Evolutionary conservation across 345 rosid genomes (phyloP).

Genomic region (Diplotaxis tenuifolia): DNA sequence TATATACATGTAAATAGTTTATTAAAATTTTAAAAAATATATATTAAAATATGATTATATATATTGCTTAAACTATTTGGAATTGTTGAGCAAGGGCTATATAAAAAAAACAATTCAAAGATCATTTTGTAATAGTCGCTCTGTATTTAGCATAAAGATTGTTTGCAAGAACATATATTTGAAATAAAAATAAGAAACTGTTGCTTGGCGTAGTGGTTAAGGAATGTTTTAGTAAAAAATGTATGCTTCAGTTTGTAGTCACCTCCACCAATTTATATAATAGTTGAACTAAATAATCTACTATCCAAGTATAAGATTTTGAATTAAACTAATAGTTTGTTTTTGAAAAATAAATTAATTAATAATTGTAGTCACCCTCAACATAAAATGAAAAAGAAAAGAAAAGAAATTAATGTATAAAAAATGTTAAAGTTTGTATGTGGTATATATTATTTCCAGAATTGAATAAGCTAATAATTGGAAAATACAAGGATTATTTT

Average conservation of each 20-base stretch:
- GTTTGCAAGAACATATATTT: background rate
- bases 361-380: background rate
- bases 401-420: no score
- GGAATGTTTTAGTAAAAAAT: background rate
- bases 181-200: background rate
- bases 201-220: background rate
- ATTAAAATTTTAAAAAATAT: background rate
- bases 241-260: background rate
- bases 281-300: background rate
- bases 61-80: background rate
- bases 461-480: background rate
- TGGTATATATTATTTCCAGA: background rate
- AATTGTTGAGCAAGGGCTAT: background rate
- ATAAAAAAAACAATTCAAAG: background rate
- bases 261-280: background rate
- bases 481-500: constrained; percentile 1
- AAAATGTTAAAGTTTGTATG: background rate
- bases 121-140: background rate
- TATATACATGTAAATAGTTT: background rate
- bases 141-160: background rate
- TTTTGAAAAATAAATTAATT: no score
- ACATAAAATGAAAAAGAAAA: background rate
- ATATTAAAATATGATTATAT: background rate
- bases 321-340: background rate
- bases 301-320: background rate